Conservation (phyloP, 2,329 filamentous ascomycete species). For the Monosporascus sp. region DNA sequence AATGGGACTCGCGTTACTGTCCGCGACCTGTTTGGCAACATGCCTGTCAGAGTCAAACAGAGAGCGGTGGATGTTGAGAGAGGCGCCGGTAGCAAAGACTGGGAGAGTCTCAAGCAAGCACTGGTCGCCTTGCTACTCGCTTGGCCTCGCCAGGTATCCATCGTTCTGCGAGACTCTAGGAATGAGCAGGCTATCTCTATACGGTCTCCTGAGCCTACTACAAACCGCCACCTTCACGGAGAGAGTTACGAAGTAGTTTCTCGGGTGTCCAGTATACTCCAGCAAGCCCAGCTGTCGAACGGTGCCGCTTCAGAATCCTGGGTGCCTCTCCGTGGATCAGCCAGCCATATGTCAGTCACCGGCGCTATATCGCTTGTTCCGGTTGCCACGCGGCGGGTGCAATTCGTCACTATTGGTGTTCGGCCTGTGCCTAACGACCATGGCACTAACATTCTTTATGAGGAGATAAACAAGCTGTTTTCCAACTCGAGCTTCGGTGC, state of each 20-base stretch:
- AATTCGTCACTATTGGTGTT: conserved; percentile 79
- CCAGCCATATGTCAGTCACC: conserved; percentile 54
- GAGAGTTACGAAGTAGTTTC: conserved; percentile 11
- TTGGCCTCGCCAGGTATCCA: conserved; percentile 52
- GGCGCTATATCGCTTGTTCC: conserved; percentile 70
- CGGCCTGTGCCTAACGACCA: conserved; percentile 53
- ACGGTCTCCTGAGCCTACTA: conserved; percentile 15
- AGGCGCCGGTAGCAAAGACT: conserved; percentile 53
- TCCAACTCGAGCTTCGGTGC: conserved; percentile 69
- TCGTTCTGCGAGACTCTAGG: conserved; percentile 53
- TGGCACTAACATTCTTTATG: conserved; percentile 63
- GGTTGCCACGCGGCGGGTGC: conserved; percentile 63
- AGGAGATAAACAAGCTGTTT: conserved; percentile 75
- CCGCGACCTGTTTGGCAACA: conserved; percentile 78
- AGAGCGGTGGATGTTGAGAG: conserved; percentile 52
- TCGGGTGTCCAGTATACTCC: conserved; percentile 48
- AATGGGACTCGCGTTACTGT: conserved; percentile 75
- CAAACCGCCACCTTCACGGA: neutral
- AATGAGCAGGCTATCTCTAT: conserved; percentile 34
- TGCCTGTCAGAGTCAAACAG: conserved; percentile 87
- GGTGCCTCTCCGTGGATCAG: conserved; percentile 65
- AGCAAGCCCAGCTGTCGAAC: conserved; percentile 61
- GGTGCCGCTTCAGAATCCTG: conserved; percentile 51
- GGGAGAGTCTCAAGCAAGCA: conserved; percentile 55
- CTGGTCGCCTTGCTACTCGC: conserved; percentile 64